phyloP scores from a whole-genome alignment of 1,284 basidiomycete species.

The Microbotryum intermedium region DNA sequence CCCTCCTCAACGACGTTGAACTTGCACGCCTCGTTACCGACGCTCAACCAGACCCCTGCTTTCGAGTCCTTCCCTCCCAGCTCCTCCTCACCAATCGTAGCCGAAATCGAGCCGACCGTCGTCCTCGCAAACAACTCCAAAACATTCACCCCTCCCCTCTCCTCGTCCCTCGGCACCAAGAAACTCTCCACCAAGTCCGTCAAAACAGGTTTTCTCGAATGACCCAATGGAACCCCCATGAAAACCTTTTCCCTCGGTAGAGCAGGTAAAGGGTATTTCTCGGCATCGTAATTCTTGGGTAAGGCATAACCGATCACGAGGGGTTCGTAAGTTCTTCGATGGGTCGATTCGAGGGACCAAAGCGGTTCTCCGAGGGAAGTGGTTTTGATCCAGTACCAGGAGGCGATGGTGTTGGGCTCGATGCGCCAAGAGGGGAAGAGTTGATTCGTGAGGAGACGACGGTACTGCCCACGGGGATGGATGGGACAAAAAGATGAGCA shows the following conservation, averaged over 20 bases:
- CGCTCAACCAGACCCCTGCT: constrained; percentile 18
- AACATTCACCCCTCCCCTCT: constrained; percentile 6
- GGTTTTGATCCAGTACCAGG: constrained; percentile 35
- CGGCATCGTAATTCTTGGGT: no score
- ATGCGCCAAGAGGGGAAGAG: constrained; percentile 31
- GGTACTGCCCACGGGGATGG: constrained; percentile 21
- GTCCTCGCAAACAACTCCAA: constrained; percentile 33
- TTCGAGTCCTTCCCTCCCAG: not conserved
- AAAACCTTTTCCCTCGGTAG: constrained; percentile 19
- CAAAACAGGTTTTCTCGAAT: constrained; percentile 30
- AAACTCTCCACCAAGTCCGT: constrained; percentile 25
- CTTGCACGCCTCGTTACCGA: constrained; percentile 34
- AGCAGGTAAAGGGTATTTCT: not conserved
- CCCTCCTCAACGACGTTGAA: constrained; percentile 24
- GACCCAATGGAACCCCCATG: constrained; percentile 24
- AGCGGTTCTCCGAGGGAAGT: constrained; percentile 28
- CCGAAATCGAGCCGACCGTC: not conserved
- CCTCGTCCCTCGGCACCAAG: constrained; percentile 1
- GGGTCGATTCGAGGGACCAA: constrained; percentile 18
- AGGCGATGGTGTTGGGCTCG: not conserved
- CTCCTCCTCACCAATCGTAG: not conserved
- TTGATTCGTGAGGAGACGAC: constrained; percentile 27
- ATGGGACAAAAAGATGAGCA: no score
- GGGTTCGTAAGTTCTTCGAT: constrained; percentile 32
- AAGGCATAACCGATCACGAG: not conserved